These are phyloP conservation scores for Epichloe gansuensis DNA, from an alignment of 2,329 filamentous ascomycete species.

Conservation along the genomic window DNA sequence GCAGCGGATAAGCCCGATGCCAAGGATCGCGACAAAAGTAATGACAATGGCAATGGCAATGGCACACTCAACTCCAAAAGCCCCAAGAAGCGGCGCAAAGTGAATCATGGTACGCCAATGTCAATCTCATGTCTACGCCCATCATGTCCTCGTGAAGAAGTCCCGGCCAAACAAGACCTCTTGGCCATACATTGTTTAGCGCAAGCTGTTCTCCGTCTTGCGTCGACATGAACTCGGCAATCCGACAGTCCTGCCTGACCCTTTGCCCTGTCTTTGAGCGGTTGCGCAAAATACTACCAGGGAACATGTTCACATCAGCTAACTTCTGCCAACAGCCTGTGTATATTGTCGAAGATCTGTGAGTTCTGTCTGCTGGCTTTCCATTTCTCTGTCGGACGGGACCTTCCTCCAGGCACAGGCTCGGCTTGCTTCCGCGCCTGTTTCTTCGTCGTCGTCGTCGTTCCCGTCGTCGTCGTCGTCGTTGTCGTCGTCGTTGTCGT, in stretches of 20 bases:
- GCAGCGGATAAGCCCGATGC: slow-evolving; percentile 9
- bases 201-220: not conserved
- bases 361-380: slow-evolving; percentile 36
- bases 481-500: not conserved
- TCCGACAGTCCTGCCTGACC: not conserved
- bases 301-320: not conserved
- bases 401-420: not conserved
- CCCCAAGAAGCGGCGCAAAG: slow-evolving; percentile 77
- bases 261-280: not conserved
- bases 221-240: not conserved
- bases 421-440: not conserved
- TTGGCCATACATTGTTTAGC: not conserved
- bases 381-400: too few relatives aligned
- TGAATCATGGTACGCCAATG: slow-evolving; percentile 64
- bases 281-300: not conserved
- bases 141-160: not conserved
- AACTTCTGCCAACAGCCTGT: slow-evolving; percentile 44
- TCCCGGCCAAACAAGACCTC: not conserved
- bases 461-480: not conserved
- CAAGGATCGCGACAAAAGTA: slow-evolving; percentile 1
- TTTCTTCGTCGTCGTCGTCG: too few relatives aligned
- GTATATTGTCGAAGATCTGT: slow-evolving; percentile 85
- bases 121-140: too few relatives aligned
- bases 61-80: slow-evolving; percentile 30
- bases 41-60: not conserved